Percentiles rank a stretch among this genome's conserved stretches.
Conservation (phyloP, 108 stramenopile genomes). For the Discostella pseudostelligera region DNA sequence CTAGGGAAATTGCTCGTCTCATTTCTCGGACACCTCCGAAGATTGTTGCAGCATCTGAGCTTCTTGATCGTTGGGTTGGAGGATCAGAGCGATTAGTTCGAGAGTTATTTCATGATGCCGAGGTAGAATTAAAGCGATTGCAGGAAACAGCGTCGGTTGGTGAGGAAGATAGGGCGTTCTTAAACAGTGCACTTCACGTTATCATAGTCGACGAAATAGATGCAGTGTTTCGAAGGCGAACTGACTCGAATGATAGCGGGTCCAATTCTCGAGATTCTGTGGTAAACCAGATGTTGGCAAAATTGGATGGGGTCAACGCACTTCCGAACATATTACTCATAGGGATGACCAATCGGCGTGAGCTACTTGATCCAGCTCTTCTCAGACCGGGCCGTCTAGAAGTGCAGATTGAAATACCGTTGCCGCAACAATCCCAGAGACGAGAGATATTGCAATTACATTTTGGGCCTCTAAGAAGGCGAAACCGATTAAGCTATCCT, state of each 20-base stretch:
- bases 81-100: conserved; percentile 91
- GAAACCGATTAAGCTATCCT: conserved; percentile 63
- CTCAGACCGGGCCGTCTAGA: conserved; percentile 83
- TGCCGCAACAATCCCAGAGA: conserved; percentile 51
- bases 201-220: conserved; percentile 88
- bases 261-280: conserved; percentile 64
- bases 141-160: conserved; percentile 49
- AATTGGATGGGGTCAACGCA: conserved; percentile 81
- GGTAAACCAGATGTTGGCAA: conserved; percentile 81
- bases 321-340: conserved; percentile 77
- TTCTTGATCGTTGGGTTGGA: conserved; percentile 97
- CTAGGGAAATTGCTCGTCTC: conserved; percentile 74
- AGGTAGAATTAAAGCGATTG: conserved; percentile 57
- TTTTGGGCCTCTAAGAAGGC: conserved; percentile 62
- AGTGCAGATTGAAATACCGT: conserved; percentile 78
- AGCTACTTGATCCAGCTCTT: conserved; percentile 78
- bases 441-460: conserved; percentile 73
- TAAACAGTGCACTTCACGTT: conserved; percentile 72
- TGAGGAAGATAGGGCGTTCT: conserved; percentile 41
- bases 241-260: conserved; percentile 61
- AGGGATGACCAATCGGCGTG: conserved; percentile 83
- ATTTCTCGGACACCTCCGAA: conserved; percentile 86
- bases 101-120: conserved; percentile 93
- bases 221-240: conserved; percentile 73
- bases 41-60: conserved; percentile 92